Percentiles rank a stretch among this genome's conserved stretches.
These are phyloP conservation scores for Lasiosphaeria miniovina DNA, from an alignment of 495 filamentous ascomycete species.

Conservation along the genomic window DNA sequence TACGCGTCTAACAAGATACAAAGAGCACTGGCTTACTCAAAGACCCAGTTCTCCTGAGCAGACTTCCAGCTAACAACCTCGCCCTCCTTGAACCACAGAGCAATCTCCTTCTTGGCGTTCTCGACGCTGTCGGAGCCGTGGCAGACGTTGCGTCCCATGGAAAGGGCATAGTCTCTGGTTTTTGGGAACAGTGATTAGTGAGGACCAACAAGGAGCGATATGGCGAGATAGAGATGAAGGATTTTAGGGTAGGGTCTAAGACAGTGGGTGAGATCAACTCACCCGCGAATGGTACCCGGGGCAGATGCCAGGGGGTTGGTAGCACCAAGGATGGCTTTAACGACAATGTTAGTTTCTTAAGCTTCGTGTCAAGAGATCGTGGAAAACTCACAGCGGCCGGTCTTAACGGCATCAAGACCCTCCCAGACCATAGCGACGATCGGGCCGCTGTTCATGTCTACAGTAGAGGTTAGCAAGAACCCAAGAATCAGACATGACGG, in stretches of 20 bases:
- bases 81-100: slow-evolving; percentile 87
- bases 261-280: slow-evolving; percentile 45
- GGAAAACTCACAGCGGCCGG: slow-evolving; percentile 72
- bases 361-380: neutral
- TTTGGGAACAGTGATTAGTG: neutral
- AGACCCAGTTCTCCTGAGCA: slow-evolving; percentile 84
- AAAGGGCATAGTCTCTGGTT: slow-evolving; percentile 45
- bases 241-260: slow-evolving; percentile 13
- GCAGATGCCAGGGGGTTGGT: slow-evolving; percentile 93
- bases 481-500: slow-evolving; percentile 8
- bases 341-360: slow-evolving; percentile 22
- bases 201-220: slow-evolving; percentile 16
- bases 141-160: slow-evolving; percentile 98
- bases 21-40: slow-evolving; percentile 54
- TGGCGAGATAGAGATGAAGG: slow-evolving; percentile 7
- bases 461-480: slow-evolving; percentile 25
- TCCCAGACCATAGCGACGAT: slow-evolving; percentile 99
- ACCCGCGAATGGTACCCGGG: slow-evolving; percentile 94
- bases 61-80: slow-evolving; percentile 80
- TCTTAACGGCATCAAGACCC: slow-evolving; percentile 96
- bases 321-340: slow-evolving; percentile 80
- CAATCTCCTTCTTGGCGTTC: slow-evolving; percentile 99
- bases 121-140: slow-evolving; percentile 98
- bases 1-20: neutral
- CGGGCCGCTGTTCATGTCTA: slow-evolving; percentile 96